phyloP scores from a whole-genome alignment of 192 early-diverging fungal genomes.

The Cetraspora pellucida region DNA sequence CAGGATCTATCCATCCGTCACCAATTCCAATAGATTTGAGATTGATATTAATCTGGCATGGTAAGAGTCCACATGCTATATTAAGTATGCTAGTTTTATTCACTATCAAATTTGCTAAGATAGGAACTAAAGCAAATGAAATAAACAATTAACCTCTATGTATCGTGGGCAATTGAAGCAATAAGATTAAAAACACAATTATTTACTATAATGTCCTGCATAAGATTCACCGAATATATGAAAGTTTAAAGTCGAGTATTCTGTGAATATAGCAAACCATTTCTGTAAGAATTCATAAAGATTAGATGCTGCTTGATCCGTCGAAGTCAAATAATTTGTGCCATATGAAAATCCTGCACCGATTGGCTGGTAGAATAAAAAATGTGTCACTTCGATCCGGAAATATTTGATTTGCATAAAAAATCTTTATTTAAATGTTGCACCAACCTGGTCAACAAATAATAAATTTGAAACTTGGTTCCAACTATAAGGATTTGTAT shows the following conservation, averaged over 20 bases:
- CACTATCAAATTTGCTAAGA: constrained; percentile 40
- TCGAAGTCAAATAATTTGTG: constrained; percentile 48
- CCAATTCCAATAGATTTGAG: constrained; percentile 56
- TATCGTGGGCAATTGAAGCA: constrained; percentile 39
- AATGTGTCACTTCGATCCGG: too few relatives aligned
- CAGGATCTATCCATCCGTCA: constrained; percentile 55
- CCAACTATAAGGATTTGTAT: constrained; percentile 17
- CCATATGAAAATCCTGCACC: constrained; percentile 76
- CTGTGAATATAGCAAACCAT: constrained; percentile 42
- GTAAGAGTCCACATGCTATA: too few relatives aligned
- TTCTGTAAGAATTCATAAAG: constrained; percentile 52
- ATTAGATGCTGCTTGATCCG: constrained; percentile 44
- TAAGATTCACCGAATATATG: constrained; percentile 61
- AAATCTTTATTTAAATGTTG: neutral
- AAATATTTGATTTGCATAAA: neutral
- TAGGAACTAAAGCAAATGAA: constrained; percentile 19
- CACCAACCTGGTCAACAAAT: constrained; percentile 17
- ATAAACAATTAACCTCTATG: constrained; percentile 36
- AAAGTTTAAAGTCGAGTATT: constrained; percentile 34
- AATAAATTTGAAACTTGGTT: constrained; percentile 25
- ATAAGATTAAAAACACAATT: neutral
- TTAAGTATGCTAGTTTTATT: constrained; percentile 28
- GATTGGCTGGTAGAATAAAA: constrained; percentile 55
- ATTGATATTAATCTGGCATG: too few relatives aligned
- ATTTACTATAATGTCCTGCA: constrained; percentile 50